Evolutionary conservation across 2,329 filamentous ascomycete species (phyloP), one percentile per base, ranked within the genome.

Genomic region (Pseudopyricularia cyperi): DNA sequence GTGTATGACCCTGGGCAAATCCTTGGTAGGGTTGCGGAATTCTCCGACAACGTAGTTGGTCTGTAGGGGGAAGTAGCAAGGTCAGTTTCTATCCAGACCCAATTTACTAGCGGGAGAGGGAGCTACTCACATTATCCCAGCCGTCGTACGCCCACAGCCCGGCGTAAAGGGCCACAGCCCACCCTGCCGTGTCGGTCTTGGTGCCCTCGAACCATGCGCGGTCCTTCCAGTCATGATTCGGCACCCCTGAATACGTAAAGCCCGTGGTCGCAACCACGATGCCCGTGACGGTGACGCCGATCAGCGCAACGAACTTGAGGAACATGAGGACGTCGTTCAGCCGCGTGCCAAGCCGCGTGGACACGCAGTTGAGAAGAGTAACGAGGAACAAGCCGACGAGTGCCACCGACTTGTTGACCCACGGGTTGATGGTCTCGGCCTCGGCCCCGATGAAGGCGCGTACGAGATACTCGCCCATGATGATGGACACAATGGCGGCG

Each of bases 21-120:
- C 93, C 56, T 89, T 83, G 48, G 79, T 79, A 1, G 93, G 89
- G 62, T 96, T 90, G 61, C 89, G 86, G 71, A 98, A 97, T 68
- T 98, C 93, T 60, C 90, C 93, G 1, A 94, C 89, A 7, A 98
- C 93, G 62, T 96, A 98, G 68, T 96, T 98, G 56, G 91, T 95
- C 88, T 93, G 57, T 9, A 42, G 12, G 34, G 34, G 37, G 12
- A 48, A 48, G 28, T 22, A 6, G 15, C 12, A 22, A 34, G 34
- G 56, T 67, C 58, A 68, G 61, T 22, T 32, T 22, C 8, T 14
- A 22, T 35, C n/a, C 32, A 8, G 24, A 19, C 46, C 42, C 15
- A 19, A 6, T 6, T n/a, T 11, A 22, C n/a, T 8, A 42, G 11
- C 39, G 4, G 5, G 15, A 11, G 15, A 44, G 22, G 39, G 39